Evolutionary conservation across 1,284 basidiomycete species (phyloP).

Genomic region (Trichosporon sp.): DNA sequence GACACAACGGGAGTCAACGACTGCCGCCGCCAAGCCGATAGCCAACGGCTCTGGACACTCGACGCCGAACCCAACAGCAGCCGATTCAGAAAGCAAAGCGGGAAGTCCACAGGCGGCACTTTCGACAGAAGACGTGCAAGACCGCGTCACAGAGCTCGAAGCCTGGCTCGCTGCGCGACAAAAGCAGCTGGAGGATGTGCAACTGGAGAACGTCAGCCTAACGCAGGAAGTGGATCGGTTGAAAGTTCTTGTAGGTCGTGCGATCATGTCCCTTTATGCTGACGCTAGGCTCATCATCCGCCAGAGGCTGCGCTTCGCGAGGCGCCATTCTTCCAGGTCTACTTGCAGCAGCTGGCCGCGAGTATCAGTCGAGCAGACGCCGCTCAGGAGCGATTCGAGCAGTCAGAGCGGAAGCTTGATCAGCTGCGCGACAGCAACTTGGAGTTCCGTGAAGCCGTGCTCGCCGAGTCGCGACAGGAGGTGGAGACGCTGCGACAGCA

Average conservation of each 20-base stretch:
- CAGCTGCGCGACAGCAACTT: slow-evolving; percentile 32
- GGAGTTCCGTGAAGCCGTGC: slow-evolving; percentile 38
- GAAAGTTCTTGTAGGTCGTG: slow-evolving; percentile 23
- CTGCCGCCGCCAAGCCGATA: slow-evolving; percentile 53
- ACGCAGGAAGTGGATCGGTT: slow-evolving; percentile 38
- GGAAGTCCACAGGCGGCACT: neutral
- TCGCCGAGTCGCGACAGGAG: slow-evolving; percentile 34
- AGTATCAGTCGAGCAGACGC: slow-evolving; percentile 31
- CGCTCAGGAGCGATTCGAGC: slow-evolving; percentile 29
- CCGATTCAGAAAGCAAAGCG: slow-evolving; percentile 28
- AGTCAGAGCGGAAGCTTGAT: slow-evolving; percentile 34
- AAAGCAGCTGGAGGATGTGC: slow-evolving; percentile 29
- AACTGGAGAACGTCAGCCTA: slow-evolving; percentile 26
- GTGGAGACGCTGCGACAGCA: slow-evolving; percentile 36
- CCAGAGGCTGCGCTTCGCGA: slow-evolving; percentile 34
- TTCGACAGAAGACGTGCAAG: neutral
- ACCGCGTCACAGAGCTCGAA: neutral
- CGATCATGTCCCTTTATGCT: neutral
- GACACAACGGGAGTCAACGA: slow-evolving; percentile 8
- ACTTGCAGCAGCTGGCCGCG: slow-evolving; percentile 35
- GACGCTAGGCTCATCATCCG: slow-evolving; percentile 29
- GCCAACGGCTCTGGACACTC: slow-evolving; percentile 39
- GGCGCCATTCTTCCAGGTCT: slow-evolving; percentile 43
- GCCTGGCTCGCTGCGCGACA: slow-evolving; percentile 12
- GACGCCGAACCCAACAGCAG: slow-evolving; percentile 52